These are phyloP conservation scores for Phytophthora aleatoria DNA, from an alignment of 352 stramenopile genomes.

Conservation along the genomic window DNA sequence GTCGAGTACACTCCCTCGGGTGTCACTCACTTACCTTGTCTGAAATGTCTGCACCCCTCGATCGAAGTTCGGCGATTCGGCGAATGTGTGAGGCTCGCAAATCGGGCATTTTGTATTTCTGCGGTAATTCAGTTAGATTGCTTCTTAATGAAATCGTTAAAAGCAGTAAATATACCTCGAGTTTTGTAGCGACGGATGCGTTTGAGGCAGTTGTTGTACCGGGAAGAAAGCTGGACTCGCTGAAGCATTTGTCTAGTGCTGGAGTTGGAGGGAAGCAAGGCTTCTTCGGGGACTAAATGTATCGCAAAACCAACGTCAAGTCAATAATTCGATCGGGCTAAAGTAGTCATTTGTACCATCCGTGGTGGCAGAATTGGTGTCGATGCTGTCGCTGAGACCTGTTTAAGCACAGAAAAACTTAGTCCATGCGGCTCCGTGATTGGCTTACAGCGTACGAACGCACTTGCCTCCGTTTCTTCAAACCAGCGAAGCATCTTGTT, in stretches of 20 bases:
- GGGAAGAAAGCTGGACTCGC: slow-evolving; percentile 19
- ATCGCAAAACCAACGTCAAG: background rate
- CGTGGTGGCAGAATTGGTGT: slow-evolving; percentile 53
- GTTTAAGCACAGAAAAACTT: background rate
- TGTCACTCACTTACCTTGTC: slow-evolving; percentile 24
- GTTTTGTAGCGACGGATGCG: slow-evolving; percentile 16
- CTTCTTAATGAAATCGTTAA: background rate
- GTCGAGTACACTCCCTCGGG: too few species aligned
- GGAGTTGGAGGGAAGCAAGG: background rate
- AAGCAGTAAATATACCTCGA: slow-evolving; percentile 31
- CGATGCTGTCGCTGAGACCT: slow-evolving; percentile 35
- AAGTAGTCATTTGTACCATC: slow-evolving; percentile 46
- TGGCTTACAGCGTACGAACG: slow-evolving; percentile 23
- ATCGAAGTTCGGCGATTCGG: slow-evolving; percentile 62
- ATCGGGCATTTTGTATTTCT: slow-evolving; percentile 70
- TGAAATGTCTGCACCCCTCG: slow-evolving; percentile 37
- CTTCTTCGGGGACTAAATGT: slow-evolving; percentile 60
- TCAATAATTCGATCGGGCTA: background rate
- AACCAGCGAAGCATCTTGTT: slow-evolving; percentile 66
- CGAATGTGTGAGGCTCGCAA: slow-evolving; percentile 70
- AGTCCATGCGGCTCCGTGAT: background rate
- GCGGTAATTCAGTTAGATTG: background rate
- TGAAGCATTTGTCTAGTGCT: slow-evolving; percentile 30
- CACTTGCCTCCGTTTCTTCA: slow-evolving; percentile 38
- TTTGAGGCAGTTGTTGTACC: slow-evolving; percentile 11